Evolutionary conservation across 1,284 basidiomycete genomes (phyloP), one percentile per base, ranked within the genome.

Genomic region (Anthracocystis setariae): DNA sequence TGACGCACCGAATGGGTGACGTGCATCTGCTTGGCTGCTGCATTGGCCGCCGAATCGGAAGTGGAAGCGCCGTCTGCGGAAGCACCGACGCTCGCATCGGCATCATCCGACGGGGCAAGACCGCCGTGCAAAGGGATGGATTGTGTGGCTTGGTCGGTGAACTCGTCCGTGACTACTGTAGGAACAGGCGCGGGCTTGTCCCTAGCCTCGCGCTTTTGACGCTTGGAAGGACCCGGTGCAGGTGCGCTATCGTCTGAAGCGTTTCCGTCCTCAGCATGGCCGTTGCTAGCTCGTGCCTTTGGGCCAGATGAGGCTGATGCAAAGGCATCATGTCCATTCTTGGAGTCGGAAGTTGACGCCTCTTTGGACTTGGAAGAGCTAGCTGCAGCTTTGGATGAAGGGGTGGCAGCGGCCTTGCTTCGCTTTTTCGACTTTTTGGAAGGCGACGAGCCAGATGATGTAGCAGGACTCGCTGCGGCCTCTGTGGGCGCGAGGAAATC

Each of bases 1-100:
- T 94, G 93, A 54, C 92, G 88, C 58, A 94, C 92, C 1, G 78
- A 79, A 47, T 81, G 81, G 2, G 73, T 73, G 47, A 81, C 71
- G 38, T 79, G 64, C 63, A 79, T 66, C 58, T 65, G 63, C 37
- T 74, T 69, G 23, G 67, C 63, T 10, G 56, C 61, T 8, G 63
- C 61, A 23, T 58, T 63, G 40, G 17, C 21, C 12, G 40, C 40
- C 18, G 50, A 35, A 10, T 68, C 61, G 37, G 61, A 57, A 27
- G 46, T 46, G 24, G 53, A 51, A 25, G 53, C 18, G 43, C 47
- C 55, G 24, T 49, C 37, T 1, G 47, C 37, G 24, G 47, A 5
- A 3, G 45, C 25, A 21, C 21, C 20, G 18, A 18, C 37, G 37
- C 53, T 54, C 5, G 39, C 39, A 29, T 13, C 35, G 8, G 38